These are phyloP conservation scores for Delitschia confertaspora DNA, from an alignment of 495 filamentous ascomycete genomes.

Conservation along the genomic window DNA sequence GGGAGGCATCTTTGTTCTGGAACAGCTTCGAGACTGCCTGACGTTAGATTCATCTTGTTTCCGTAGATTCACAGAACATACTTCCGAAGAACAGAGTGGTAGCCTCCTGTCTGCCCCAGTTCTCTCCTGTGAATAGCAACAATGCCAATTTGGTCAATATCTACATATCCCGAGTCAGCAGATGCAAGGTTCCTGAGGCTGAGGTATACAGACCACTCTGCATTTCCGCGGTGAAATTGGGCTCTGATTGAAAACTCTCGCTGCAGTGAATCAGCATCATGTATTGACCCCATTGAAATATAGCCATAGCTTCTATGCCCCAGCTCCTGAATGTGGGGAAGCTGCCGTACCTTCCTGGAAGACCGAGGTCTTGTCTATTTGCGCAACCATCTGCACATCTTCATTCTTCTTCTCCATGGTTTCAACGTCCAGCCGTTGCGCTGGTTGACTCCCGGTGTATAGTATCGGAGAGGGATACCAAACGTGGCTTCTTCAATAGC, in stretches of 20 bases:
- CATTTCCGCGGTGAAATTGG: slow-evolving; percentile 56
- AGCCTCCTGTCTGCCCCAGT: slow-evolving; percentile 92
- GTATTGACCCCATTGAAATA: neutral
- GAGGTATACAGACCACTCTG: slow-evolving; percentile 19
- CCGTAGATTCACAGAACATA: slow-evolving; percentile 1
- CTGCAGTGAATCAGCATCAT: slow-evolving; percentile 40
- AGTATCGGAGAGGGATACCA: too few species aligned
- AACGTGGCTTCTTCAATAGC: too few species aligned
- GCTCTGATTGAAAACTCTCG: slow-evolving; percentile 93
- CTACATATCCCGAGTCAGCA: slow-evolving; percentile 1
- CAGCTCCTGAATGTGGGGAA: neutral
- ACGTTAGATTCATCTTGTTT: neutral
- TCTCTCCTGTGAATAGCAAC: slow-evolving; percentile 92
- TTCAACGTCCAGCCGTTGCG: too few species aligned
- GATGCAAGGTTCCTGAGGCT: neutral
- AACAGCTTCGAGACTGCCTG: slow-evolving; percentile 79
- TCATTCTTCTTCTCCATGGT: slow-evolving; percentile 27
- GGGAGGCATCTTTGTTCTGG: slow-evolving; percentile 96
- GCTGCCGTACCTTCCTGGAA: slow-evolving; percentile 85
- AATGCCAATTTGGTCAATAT: slow-evolving; percentile 88
- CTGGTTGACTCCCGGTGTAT: too few species aligned
- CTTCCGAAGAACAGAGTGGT: slow-evolving; percentile 97
- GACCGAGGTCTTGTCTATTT: slow-evolving; percentile 86
- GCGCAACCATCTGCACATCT: slow-evolving; percentile 20
- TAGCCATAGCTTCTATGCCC: neutral